Conservation (phyloP, 2,329 filamentous ascomycete species). For the Talaromyces piceae region DNA sequence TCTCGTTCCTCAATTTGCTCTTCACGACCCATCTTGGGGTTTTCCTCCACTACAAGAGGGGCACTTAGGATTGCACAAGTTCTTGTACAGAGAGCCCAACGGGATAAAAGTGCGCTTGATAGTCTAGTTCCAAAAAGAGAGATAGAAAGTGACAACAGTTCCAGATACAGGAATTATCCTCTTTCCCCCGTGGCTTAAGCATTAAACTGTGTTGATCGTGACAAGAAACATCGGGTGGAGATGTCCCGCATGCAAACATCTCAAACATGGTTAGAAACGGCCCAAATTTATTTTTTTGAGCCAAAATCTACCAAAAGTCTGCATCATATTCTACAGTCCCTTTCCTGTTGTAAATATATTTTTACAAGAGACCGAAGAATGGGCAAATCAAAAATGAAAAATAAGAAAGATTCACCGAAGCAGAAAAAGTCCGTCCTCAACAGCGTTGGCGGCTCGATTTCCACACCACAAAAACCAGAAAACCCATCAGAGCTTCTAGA, state of each 20-base stretch:
- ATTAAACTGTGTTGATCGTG: neutral
- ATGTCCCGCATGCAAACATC: slow-evolving; percentile 34
- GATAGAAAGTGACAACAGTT: neutral
- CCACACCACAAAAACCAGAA: slow-evolving; percentile 40
- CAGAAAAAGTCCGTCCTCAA: slow-evolving; percentile 38
- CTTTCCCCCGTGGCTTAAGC: neutral
- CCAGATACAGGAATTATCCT: neutral
- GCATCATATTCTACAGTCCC: neutral
- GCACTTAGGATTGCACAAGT: neutral
- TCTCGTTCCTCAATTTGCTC: slow-evolving; percentile 95
- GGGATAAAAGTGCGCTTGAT: neutral
- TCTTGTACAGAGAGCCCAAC: neutral
- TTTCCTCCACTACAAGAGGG: slow-evolving; percentile 1
- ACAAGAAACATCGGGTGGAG: slow-evolving; percentile 4
- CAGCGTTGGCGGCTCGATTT: slow-evolving; percentile 29
- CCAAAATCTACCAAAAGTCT: neutral
- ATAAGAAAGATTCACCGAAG: slow-evolving; percentile 36
- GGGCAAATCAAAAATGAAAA: slow-evolving; percentile 46
- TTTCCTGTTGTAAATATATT: neutral
- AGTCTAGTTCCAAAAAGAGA: neutral
- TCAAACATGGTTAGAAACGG: slow-evolving; percentile 30
- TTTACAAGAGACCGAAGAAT: slow-evolving; percentile 25
- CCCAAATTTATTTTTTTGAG: slow-evolving; percentile 16
- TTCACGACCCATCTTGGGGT: slow-evolving; percentile 51
- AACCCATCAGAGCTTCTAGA: slow-evolving; percentile 50